phyloP scores from a whole-genome alignment of 2,329 filamentous ascomycete species.

The Arthrobotrys musiformis region DNA sequence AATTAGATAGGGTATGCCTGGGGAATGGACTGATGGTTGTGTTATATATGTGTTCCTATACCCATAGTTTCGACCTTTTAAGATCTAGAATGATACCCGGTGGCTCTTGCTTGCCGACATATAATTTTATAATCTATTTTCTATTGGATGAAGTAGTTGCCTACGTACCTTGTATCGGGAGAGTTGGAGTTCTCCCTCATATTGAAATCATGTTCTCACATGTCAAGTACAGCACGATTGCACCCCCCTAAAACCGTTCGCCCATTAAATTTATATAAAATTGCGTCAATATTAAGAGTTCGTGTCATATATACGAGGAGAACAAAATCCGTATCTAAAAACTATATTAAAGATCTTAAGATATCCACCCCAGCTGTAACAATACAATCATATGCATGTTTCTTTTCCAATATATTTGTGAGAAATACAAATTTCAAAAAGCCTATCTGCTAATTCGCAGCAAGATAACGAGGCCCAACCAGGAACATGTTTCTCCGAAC shows the following conservation, averaged over 20 bases:
- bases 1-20: neutral
- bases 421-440: neutral
- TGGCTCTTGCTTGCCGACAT: no score
- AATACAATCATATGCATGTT: neutral
- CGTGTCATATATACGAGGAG: no score
- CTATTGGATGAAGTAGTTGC: no score
- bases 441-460: neutral
- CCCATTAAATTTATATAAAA: no score
- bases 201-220: no score
- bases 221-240: no score
- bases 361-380: neutral
- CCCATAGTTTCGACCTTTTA: constrained; percentile 2
- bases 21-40: neutral
- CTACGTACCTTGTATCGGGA: no score
- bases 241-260: no score
- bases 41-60: constrained; percentile 6
- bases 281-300: no score
- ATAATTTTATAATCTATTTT: no score
- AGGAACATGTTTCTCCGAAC: neutral
- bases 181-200: no score
- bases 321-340: neutral
- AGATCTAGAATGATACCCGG: constrained; percentile 39
- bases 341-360: neutral
- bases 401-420: neutral
- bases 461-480: neutral